Conservation (phyloP, 208 protist species). For the Endotrypanum monterogeii region DNA sequence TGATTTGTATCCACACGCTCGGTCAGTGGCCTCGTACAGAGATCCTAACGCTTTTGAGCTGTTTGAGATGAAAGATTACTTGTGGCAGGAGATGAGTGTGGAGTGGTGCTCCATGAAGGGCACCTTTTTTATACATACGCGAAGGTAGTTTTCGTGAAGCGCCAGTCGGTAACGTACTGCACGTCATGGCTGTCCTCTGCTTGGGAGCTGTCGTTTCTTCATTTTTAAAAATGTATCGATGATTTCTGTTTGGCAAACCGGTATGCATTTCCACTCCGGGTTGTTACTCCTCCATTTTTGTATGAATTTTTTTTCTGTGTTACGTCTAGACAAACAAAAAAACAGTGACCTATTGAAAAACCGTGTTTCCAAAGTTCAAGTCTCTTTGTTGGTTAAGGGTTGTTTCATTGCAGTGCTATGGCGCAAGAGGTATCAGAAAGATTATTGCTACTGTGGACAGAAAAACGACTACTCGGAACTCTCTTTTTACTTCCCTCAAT, state of each 20-base stretch:
- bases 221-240: background rate
- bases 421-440: background rate
- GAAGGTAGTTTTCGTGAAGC: conserved; percentile 14
- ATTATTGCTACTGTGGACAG: background rate
- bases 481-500: conserved; percentile 8
- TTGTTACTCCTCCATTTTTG: background rate
- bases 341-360: too few species aligned
- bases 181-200: conserved; percentile 1
- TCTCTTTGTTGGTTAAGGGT: background rate
- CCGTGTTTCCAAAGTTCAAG: too few species aligned
- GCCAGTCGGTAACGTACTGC: conserved; percentile 15
- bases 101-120: conserved; percentile 76
- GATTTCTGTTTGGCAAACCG: background rate
- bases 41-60: conserved; percentile 78
- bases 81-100: conserved; percentile 69
- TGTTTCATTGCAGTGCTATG: conserved; percentile 2
- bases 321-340: background rate
- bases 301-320: background rate
- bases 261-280: background rate
- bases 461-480: background rate
- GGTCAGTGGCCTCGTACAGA: conserved; percentile 53
- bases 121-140: conserved; percentile 64
- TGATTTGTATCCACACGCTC: conserved; percentile 77
- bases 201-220: background rate
- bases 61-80: conserved; percentile 81